Base-by-base conservation (phyloP, 176 grass and related monocot genomes). In the Canna indica region DNA sequence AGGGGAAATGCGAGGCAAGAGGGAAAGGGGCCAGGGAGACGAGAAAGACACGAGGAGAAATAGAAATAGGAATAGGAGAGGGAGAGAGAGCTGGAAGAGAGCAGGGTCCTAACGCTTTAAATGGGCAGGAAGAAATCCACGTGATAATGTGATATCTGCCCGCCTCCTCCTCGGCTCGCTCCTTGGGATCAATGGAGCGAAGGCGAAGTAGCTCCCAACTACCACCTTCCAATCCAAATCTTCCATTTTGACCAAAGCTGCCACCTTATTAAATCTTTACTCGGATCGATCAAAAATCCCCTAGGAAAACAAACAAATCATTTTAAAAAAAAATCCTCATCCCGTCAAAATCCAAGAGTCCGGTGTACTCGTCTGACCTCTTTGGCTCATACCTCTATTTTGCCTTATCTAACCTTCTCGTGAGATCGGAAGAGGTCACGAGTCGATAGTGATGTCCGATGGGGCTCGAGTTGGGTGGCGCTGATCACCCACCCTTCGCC, bases 71-170 rank as follows among this genome's bases (percentile, higher is more conserved):
- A 36, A 66, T 4, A 20, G 24, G 60, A 33, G 18, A 47, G 27
- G 32, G 48, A 25, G 32, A 72, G 70, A 7, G 48, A n/a, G 5
- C 24, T 47, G 57, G 48, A 57, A 30, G 14, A 18, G 4, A 24
- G 48, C 14, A 22, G 34, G 35, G 16, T 28, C 15, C 27, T 36
- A 11, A 24, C 2, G 35, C 54, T 18, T 73, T 73, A 73, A 60
- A 73, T 42, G 36, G 54, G 54, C 2, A 61, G 36, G 41, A 7
- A 24, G 48, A 60, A 32, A 32, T 39, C 71, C 71, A 73, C 71
- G 71, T 73, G 71, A 61, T 30, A 61, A 73, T 54, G 71, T 73
- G 71, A 61, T 30, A 61, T n/a, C 29, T 41, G 56, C 53, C 54
- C n/a, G 0, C 32, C 7, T 47, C 47, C 8, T 33, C 53, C 71